A percentile compares a stretch with the other conserved stretches of the same genome.
Evolutionary conservation across 352 stramenopile species (phyloP).

Genomic region (Aphanomyces stellatus): DNA sequence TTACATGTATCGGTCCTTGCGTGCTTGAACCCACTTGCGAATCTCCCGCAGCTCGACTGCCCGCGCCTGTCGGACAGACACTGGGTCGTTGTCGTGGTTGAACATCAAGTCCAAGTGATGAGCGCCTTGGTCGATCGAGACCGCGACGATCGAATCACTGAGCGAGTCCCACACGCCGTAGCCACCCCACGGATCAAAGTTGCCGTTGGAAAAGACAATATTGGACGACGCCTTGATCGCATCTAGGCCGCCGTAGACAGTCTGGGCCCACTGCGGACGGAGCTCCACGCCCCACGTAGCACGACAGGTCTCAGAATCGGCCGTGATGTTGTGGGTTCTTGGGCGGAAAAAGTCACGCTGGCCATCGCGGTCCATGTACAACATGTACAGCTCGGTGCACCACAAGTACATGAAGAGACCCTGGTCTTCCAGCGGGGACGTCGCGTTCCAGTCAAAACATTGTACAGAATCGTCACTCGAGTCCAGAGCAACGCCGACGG

Average conservation of each 20-base stretch:
- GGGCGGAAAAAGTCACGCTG: slow-evolving; percentile 84
- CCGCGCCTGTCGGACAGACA: slow-evolving; percentile 51
- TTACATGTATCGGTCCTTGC: slow-evolving; percentile 75
- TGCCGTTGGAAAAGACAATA: slow-evolving; percentile 93
- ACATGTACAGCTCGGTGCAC: slow-evolving; percentile 74
- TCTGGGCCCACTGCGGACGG: slow-evolving; percentile 53
- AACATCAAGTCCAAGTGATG: slow-evolving; percentile 93
- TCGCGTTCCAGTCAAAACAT: slow-evolving; percentile 56
- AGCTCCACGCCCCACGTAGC: slow-evolving; percentile 50
- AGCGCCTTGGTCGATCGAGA: slow-evolving; percentile 62
- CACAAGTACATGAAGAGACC: slow-evolving; percentile 76
- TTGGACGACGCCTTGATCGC: slow-evolving; percentile 72
- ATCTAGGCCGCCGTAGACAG: slow-evolving; percentile 60
- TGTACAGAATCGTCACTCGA: slow-evolving; percentile 40
- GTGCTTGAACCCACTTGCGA: slow-evolving; percentile 57
- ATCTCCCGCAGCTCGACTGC: slow-evolving; percentile 67
- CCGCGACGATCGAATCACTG: slow-evolving; percentile 58
- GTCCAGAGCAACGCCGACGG: slow-evolving; percentile 70
- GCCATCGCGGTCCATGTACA: slow-evolving; percentile 46
- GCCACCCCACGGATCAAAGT: slow-evolving; percentile 89
- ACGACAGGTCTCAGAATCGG: slow-evolving; percentile 52
- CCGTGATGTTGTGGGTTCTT: slow-evolving; percentile 51
- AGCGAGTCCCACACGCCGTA: slow-evolving; percentile 72
- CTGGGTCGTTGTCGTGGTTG: slow-evolving; percentile 69
- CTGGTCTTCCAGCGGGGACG: slow-evolving; percentile 30